Evolutionary conservation across 2,329 filamentous ascomycete species (phyloP).

Genomic region (Penicillium brevicompactum): DNA sequence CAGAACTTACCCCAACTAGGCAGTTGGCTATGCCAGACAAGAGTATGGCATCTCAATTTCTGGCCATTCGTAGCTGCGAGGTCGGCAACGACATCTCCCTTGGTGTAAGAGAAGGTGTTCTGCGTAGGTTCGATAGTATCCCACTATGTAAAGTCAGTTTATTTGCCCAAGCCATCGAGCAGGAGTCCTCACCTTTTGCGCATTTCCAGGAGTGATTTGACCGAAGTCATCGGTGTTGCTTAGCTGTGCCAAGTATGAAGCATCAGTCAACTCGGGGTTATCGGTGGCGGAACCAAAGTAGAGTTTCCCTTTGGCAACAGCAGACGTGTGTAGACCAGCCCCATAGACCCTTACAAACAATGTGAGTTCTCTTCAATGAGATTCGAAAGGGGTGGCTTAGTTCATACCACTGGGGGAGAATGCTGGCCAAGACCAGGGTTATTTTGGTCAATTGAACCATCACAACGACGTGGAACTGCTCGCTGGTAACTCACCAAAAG

Average conservation of each 20-base stretch:
- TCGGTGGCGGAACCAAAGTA: conserved; percentile 64
- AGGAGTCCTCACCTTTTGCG: conserved; percentile 49
- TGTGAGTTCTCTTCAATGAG: neutral
- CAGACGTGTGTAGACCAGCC: conserved; percentile 37
- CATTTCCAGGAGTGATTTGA: conserved; percentile 65
- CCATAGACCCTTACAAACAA: conserved; percentile 16
- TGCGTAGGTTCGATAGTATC: conserved; percentile 61
- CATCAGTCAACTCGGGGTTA: conserved; percentile 55
- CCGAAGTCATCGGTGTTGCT: conserved; percentile 65
- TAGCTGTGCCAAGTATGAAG: conserved; percentile 58
- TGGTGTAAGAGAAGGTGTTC: conserved; percentile 59
- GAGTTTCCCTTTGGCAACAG: conserved; percentile 57
- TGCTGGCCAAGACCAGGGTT: conserved; percentile 22
- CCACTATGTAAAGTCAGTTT: conserved; percentile 50
- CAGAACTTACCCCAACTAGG: conserved; percentile 57
- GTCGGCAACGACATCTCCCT: conserved; percentile 54
- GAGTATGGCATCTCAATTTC: conserved; percentile 64
- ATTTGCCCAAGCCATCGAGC: accelerated
- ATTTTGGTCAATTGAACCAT: conserved; percentile 25
- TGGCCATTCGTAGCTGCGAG: conserved; percentile 45
- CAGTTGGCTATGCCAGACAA: conserved; percentile 52
- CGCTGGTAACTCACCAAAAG: neutral
- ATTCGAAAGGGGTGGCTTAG: neutral
- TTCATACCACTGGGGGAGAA: conserved; percentile 26
- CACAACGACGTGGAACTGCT: neutral